phyloP scores from a whole-genome alignment of 768 basidiomycete genomes.

The Russula sp. region DNA sequence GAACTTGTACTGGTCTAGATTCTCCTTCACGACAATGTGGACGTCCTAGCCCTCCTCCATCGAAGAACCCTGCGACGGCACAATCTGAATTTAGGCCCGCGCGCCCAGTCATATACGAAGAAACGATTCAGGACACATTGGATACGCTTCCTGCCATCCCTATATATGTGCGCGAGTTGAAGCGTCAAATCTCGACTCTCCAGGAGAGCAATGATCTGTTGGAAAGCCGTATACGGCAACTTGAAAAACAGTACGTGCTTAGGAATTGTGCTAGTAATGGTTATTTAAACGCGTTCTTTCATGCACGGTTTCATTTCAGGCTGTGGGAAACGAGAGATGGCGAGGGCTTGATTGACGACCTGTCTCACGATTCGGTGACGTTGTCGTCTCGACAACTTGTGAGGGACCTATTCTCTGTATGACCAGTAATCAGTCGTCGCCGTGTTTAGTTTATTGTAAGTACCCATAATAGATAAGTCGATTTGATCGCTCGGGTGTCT shows the following conservation, averaged over 20 bases:
- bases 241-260: conserved; percentile 2
- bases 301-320: not conserved
- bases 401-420: not conserved
- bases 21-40: not conserved
- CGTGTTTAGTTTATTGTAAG: not conserved
- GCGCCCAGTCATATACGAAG: not conserved
- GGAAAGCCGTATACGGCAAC: not conserved
- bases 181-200: not conserved
- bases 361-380: not conserved
- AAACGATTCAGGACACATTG: not conserved
- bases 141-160: not conserved
- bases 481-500: not conserved
- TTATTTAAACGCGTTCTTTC: not conserved
- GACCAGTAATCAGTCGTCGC: not conserved
- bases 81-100: not conserved
- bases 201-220: not conserved
- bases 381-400: not conserved
- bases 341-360: too few relatives aligned
- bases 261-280: not conserved
- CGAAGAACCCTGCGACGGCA: not conserved
- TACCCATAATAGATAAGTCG: not conserved
- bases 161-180: not conserved
- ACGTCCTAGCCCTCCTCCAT: not conserved
- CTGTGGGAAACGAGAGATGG: not conserved
- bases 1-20: too few relatives aligned